These are phyloP conservation scores for Vitis rotundifolia DNA, from an alignment of 164 flowering plant species.

Conservation along the genomic window DNA sequence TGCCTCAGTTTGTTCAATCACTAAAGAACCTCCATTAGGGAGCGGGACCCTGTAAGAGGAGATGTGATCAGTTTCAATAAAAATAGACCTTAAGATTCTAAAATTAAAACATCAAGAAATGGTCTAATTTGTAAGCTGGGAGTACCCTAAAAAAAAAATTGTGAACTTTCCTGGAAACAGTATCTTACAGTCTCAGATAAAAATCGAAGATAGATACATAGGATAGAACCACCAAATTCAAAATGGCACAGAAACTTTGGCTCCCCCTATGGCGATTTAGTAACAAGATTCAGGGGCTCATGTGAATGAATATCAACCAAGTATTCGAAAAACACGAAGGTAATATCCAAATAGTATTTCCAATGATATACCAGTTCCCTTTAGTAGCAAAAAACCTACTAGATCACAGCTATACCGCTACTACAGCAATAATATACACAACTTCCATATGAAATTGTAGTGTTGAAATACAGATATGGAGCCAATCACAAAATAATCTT, in stretches of 20 bases:
- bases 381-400: not conserved
- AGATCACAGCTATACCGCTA: not conserved
- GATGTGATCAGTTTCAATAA: slow-evolving; percentile 10
- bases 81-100: not conserved
- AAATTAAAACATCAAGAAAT: not conserved
- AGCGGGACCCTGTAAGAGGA: slow-evolving; percentile 73
- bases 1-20: slow-evolving; percentile 98
- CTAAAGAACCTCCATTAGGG: slow-evolving; percentile 84
- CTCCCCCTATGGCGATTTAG: not conserved
- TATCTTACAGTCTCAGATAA: not conserved
- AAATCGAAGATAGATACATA: not conserved
- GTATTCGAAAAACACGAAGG: not conserved
- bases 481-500: not conserved
- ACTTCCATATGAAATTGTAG: not conserved
- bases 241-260: not conserved
- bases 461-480: not conserved
- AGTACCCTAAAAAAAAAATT: not conserved
- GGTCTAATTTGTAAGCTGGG: not conserved
- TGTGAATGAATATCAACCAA: not conserved
- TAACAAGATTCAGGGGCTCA: no score
- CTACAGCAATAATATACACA: not conserved
- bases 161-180: not conserved
- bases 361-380: not conserved
- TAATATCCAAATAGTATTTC: not conserved
- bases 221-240: not conserved